A percentile compares a stretch with the other conserved stretches of the same genome.
Conservation (phyloP, 345 rosid species). For the Dipteronia dyeriana region DNA sequence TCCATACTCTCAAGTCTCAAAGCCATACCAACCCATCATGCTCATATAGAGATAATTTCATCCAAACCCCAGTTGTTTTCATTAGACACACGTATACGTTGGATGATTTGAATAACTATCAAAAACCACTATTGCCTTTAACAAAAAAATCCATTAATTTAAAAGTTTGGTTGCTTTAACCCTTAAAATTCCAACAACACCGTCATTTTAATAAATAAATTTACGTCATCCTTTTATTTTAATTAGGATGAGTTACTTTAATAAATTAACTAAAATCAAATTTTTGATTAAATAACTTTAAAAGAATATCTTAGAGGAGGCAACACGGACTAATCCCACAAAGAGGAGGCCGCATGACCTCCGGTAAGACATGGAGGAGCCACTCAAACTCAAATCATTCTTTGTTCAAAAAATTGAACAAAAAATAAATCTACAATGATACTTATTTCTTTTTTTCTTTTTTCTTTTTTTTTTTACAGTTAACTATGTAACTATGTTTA, state of each 20-base stretch:
- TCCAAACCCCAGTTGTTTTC: background rate
- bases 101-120: background rate
- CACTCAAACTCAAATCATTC: background rate
- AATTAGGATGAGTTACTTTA: background rate
- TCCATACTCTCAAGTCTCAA: background rate
- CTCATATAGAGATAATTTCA: background rate
- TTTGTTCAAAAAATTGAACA: too few relatives aligned
- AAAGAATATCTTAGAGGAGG: background rate
- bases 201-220: background rate
- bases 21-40: background rate
- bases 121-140: background rate
- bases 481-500: too few relatives aligned
- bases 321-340: background rate
- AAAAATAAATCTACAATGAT: too few relatives aligned
- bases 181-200: background rate
- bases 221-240: background rate
- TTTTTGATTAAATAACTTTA: background rate
- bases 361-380: background rate
- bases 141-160: too few relatives aligned
- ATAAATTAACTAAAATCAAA: background rate
- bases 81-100: background rate
- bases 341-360: background rate
- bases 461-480: too few relatives aligned
- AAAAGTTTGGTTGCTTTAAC: background rate
- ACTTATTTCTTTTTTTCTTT: too few relatives aligned